phyloP scores from a whole-genome alignment of 345 rosid species.

The Stellera chamaejasme region DNA sequence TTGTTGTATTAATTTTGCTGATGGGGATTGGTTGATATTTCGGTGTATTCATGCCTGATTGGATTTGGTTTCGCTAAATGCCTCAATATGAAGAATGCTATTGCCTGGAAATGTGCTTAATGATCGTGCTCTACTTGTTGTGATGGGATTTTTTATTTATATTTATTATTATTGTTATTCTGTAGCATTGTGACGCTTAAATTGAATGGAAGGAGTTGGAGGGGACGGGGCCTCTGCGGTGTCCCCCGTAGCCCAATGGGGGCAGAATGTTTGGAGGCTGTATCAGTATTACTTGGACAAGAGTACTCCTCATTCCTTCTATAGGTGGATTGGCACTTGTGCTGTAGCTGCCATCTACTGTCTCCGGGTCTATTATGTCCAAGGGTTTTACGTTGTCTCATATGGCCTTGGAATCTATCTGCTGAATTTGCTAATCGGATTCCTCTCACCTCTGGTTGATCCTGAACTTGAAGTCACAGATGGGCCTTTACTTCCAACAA shows the following conservation, averaged over 20 bases:
- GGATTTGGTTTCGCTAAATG: too few relatives aligned
- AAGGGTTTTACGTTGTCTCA: constrained; percentile 73
- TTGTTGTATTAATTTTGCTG: too few relatives aligned
- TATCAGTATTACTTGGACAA: constrained; percentile 79
- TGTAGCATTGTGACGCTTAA: constrained; percentile 21
- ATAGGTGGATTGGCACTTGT: constrained; percentile 75
- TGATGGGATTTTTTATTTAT: constrained; percentile 11
- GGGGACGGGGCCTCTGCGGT: constrained; percentile 39
- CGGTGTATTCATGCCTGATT: neutral
- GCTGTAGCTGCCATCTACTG: constrained; percentile 35
- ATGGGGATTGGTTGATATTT: neutral
- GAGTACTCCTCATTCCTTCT: constrained; percentile 57
- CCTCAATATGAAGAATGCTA: too few relatives aligned
- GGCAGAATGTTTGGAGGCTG: constrained; percentile 53
- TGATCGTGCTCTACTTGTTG: neutral
- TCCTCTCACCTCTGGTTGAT: constrained; percentile 77
- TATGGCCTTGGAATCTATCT: constrained; percentile 83
- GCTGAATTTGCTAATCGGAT: constrained; percentile 73
- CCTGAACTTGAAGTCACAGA: constrained; percentile 62
- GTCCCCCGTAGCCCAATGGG: constrained; percentile 55
- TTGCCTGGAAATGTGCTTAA: neutral
- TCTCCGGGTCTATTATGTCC: constrained; percentile 56
- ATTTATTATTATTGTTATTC: constrained; percentile 6
- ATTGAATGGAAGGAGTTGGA: constrained; percentile 62
- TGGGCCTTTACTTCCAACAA: constrained; percentile 70